phyloP scores from a whole-genome alignment of 176 grass and related monocot species.

The Oryza officinalis region DNA sequence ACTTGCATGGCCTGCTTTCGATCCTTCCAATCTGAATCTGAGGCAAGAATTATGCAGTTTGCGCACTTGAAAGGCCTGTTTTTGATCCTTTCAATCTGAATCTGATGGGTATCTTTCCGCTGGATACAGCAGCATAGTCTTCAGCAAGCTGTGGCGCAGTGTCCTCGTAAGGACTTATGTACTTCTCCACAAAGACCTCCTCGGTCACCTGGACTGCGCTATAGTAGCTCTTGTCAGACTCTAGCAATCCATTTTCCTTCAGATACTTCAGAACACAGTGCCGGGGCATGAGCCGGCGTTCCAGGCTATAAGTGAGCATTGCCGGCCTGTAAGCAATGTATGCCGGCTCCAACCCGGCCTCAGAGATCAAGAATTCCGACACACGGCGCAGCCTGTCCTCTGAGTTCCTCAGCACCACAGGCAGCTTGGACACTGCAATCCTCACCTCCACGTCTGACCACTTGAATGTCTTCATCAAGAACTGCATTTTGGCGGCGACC shows the following conservation, averaged over 20 bases:
- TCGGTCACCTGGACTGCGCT: slow-evolving; percentile 34
- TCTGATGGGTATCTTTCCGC: slow-evolving; percentile 13
- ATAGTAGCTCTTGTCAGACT: slow-evolving; percentile 43
- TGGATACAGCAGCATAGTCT: slow-evolving; percentile 42
- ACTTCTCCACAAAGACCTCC: slow-evolving; percentile 56
- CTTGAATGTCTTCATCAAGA: slow-evolving; percentile 36
- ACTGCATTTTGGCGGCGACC: slow-evolving; percentile 39
- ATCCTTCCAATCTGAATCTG: slow-evolving; percentile 23
- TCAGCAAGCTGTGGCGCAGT: slow-evolving; percentile 32
- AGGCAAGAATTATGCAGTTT: slow-evolving; percentile 9
- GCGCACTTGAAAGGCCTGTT: background rate
- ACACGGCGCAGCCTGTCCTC: slow-evolving; percentile 41
- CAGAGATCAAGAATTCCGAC: slow-evolving; percentile 43
- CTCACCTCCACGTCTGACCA: slow-evolving; percentile 54
- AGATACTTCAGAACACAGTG: slow-evolving; percentile 52
- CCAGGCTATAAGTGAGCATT: slow-evolving; percentile 58
- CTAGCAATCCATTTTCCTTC: slow-evolving; percentile 42
- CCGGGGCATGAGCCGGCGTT: slow-evolving; percentile 51
- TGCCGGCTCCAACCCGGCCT: slow-evolving; percentile 37
- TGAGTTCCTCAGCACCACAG: slow-evolving; percentile 40
- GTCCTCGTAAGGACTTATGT: slow-evolving; percentile 43
- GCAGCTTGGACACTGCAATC: slow-evolving; percentile 43
- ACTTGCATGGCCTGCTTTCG: background rate
- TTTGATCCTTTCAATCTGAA: slow-evolving; percentile 21
- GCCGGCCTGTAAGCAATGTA: slow-evolving; percentile 50